phyloP scores from a whole-genome alignment of 78 protist species.

The Anaeramoeba flamelloides region DNA sequence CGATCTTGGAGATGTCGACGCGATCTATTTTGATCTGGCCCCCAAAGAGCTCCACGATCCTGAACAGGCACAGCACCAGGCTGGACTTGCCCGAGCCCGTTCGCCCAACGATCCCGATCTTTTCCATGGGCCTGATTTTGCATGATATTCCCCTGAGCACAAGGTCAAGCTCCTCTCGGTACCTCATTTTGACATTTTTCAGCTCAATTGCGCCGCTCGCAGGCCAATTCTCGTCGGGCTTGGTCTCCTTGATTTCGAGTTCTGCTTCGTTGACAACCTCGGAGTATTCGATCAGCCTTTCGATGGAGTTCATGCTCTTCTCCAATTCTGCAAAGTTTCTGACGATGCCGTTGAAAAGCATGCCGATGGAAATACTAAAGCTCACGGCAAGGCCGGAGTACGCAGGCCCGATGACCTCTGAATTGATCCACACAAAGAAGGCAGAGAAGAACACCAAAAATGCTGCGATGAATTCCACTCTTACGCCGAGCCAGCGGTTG shows the following conservation, averaged over 20 bases:
- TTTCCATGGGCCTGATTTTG: too few relatives aligned
- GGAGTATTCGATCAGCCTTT: slow-evolving; percentile 30
- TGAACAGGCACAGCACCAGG: slow-evolving; percentile 7
- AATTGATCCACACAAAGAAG: slow-evolving; percentile 9
- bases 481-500: slow-evolving; percentile 47
- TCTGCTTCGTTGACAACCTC: too few relatives aligned
- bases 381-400: slow-evolving; percentile 14
- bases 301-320: slow-evolving; percentile 19
- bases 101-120: slow-evolving; percentile 16
- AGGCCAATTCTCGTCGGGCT: too few relatives aligned
- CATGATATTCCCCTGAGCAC: too few relatives aligned
- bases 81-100: slow-evolving; percentile 27
- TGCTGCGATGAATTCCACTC: slow-evolving; percentile 42
- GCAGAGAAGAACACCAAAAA: slow-evolving; percentile 27
- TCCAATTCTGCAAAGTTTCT: slow-evolving; percentile 17
- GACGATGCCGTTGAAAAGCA: slow-evolving; percentile 6
- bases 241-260: too few relatives aligned
- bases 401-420: slow-evolving; percentile 18
- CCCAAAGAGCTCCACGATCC: slow-evolving; percentile 9
- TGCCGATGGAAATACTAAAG: not conserved
- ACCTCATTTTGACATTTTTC: too few relatives aligned
- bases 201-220: too few relatives aligned
- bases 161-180: too few relatives aligned
- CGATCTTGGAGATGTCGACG: slow-evolving; percentile 16
- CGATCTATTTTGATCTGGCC: slow-evolving; percentile 46